These are phyloP conservation scores for Anisodus tanguticus DNA, from an alignment of 257 asterid species.

Conservation along the genomic window DNA sequence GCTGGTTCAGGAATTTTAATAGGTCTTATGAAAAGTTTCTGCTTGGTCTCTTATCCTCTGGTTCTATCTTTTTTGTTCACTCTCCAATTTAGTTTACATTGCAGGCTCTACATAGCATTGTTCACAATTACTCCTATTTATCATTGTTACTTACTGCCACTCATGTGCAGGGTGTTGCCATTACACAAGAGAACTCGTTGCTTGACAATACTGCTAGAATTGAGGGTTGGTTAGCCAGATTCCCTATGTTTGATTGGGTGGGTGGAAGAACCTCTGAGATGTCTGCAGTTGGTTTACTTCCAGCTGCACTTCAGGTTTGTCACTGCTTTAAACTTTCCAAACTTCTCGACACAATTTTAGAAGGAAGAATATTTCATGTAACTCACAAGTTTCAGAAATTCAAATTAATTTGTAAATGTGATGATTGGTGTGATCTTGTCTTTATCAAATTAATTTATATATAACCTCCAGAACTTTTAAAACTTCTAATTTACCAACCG, in stretches of 20 bases:
- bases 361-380: background rate
- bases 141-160: slow-evolving; percentile 20
- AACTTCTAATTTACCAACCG: background rate
- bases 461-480: background rate
- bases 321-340: background rate
- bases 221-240: slow-evolving; percentile 95
- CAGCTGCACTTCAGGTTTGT: slow-evolving; percentile 97
- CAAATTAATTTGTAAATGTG: background rate
- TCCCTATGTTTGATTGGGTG: slow-evolving; percentile 99
- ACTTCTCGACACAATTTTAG: background rate
- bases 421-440: background rate
- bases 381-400: background rate
- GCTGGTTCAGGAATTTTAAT: background rate
- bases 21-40: background rate
- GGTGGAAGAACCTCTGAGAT: slow-evolving; percentile 99
- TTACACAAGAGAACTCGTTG: slow-evolving; percentile 94
- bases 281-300: slow-evolving; percentile 99
- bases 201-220: slow-evolving; percentile 97
- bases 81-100: background rate
- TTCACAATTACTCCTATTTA: too few relatives aligned
- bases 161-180: slow-evolving; percentile 82
- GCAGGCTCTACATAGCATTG: too few relatives aligned
- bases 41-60: slow-evolving; percentile 23
- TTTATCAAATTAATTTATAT: background rate
- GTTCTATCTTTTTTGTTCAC: slow-evolving; percentile 4